Conservation (phyloP, 2,329 filamentous ascomycete species). For the Cryphonectria nitschkei region DNA sequence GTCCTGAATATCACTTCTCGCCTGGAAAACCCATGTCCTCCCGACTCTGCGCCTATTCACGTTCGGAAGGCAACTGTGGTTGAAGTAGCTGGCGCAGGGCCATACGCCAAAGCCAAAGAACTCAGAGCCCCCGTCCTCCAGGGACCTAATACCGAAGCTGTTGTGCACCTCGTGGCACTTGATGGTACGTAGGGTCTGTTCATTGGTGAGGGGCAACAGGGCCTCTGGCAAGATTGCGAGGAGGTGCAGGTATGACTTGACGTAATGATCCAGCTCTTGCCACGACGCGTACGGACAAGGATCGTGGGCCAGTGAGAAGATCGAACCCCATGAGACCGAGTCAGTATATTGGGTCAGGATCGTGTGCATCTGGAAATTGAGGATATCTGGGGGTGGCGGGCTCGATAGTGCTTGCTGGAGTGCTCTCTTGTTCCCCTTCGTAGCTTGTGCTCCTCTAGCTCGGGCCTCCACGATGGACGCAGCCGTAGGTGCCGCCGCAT, state of each 20-base stretch:
- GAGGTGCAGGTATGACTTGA: conserved; percentile 23
- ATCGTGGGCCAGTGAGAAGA: conserved; percentile 16
- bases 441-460: not conserved
- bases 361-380: conserved; percentile 24
- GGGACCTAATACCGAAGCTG: conserved; percentile 28
- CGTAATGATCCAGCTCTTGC: conserved; percentile 20
- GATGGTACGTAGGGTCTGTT: conserved; percentile 15
- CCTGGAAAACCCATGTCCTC: conserved; percentile 23
- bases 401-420: conserved; percentile 12
- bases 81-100: conserved; percentile 27
- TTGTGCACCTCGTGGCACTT: conserved; percentile 26
- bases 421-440: not conserved
- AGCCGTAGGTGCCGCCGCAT: conserved; percentile 6
- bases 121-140: conserved; percentile 27
- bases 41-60: conserved; percentile 18
- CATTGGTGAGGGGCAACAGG: conserved; percentile 10
- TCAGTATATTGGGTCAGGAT: conserved; percentile 7
- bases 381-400: conserved; percentile 14
- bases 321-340: conserved; percentile 12
- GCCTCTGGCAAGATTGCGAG: conserved; percentile 12
- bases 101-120: conserved; percentile 28
- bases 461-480: conserved; percentile 5
- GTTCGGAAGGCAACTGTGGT: conserved; percentile 27
- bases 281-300: conserved; percentile 18
- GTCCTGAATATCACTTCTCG: conserved; percentile 5